A percentile compares a stretch with the other conserved stretches of the same genome.
phyloP scores from a whole-genome alignment of 1,284 basidiomycete species.

The Sanghuangporus sanghuang region DNA sequence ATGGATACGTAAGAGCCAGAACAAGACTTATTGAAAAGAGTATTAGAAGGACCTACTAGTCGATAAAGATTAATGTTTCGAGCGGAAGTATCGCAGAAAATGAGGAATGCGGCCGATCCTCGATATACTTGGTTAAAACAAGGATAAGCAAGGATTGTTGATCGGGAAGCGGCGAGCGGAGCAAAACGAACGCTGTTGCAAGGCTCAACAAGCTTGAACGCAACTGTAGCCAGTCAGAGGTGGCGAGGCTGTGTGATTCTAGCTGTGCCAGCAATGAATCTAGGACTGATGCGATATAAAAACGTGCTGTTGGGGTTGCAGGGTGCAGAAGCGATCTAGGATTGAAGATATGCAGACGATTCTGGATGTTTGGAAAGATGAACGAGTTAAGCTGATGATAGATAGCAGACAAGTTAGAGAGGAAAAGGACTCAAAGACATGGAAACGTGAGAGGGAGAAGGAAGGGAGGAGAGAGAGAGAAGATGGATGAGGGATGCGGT shows the following conservation, averaged over 20 bases:
- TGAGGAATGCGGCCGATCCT: slow-evolving; percentile 5
- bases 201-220: background rate
- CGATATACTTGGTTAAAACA: slow-evolving; percentile 17
- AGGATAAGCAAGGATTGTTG: slow-evolving; percentile 14
- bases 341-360: slow-evolving; percentile 8
- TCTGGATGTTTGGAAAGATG: background rate
- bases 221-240: slow-evolving; percentile 18
- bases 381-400: background rate
- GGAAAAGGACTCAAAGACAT: slow-evolving; percentile 8
- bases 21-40: slow-evolving; percentile 10
- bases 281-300: slow-evolving; percentile 50
- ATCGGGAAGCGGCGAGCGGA: background rate
- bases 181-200: background rate
- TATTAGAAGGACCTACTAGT: slow-evolving; percentile 2
- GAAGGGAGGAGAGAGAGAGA: slow-evolving; percentile 31
- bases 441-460: slow-evolving; percentile 26
- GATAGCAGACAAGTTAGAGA: background rate
- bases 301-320: slow-evolving; percentile 30
- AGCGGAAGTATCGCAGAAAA: slow-evolving; percentile 2
- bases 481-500: slow-evolving; percentile 39
- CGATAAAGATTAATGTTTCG: slow-evolving; percentile 15
- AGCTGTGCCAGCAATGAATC: slow-evolving; percentile 30
- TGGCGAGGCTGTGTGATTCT: slow-evolving; percentile 20
- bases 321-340: slow-evolving; percentile 22
- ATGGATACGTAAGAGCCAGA: slow-evolving; percentile 23